Conservation (phyloP, 1,139 yeast genomes). For the Kodamaea suecica region DNA sequence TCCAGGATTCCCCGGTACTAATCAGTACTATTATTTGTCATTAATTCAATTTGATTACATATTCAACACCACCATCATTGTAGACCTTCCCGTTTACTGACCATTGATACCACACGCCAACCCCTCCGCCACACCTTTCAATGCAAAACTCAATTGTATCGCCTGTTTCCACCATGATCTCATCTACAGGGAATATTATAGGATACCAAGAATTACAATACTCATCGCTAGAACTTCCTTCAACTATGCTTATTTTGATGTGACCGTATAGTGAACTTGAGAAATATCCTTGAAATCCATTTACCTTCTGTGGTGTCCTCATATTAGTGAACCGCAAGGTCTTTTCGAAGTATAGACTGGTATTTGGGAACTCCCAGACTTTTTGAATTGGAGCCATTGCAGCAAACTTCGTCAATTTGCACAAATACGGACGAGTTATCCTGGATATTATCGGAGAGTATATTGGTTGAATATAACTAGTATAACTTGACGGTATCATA, state of each 20-base stretch:
- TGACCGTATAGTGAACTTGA: conserved; percentile 62
- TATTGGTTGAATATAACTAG: conserved; percentile 64
- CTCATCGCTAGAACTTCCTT: conserved; percentile 15
- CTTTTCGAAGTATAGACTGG: not conserved
- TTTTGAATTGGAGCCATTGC: conserved; percentile 35
- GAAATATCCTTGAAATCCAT: conserved; percentile 77
- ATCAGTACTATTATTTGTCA: too few species aligned
- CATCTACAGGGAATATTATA: conserved; percentile 64
- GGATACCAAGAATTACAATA: conserved; percentile 60
- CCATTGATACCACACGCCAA: conserved; percentile 76
- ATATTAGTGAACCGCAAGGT: not conserved
- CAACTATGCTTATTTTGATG: conserved; percentile 34
- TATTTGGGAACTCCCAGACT: conserved; percentile 54
- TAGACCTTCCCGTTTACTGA: conserved; percentile 28
- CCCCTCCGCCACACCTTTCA: conserved; percentile 24
- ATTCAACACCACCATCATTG: conserved; percentile 17
- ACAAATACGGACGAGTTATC: conserved; percentile 55
- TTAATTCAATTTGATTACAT: conserved; percentile 2
- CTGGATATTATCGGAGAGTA: conserved; percentile 45
- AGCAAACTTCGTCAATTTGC: conserved; percentile 52
- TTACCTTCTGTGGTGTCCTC: conserved; percentile 27
- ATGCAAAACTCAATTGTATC: conserved; percentile 55
- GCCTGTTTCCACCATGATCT: conserved; percentile 37
- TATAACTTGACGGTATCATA: conserved; percentile 64
- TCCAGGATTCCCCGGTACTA: conserved; percentile 7